Conservation (phyloP, 2,329 filamentous ascomycete species). For the Colletotrichum horii region DNA sequence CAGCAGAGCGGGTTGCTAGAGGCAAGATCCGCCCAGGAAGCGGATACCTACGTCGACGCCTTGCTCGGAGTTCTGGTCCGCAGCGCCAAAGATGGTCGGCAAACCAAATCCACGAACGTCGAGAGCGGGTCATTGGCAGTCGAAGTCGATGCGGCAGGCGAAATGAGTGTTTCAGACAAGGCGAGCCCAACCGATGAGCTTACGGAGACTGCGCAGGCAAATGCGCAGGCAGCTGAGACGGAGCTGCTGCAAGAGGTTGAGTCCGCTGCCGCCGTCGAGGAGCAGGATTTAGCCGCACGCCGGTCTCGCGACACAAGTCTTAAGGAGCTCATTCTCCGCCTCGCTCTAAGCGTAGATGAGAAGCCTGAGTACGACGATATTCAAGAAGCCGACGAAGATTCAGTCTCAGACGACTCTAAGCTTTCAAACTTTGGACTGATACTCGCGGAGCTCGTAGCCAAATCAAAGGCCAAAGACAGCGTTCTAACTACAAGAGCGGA, state of each 20-base stretch:
- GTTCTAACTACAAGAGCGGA: not conserved
- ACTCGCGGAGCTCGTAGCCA: conserved; percentile 51
- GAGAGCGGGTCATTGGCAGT: not conserved
- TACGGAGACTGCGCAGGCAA: not conserved
- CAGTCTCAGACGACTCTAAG: conserved; percentile 37
- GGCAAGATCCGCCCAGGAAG: conserved; percentile 49
- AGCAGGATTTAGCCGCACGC: not conserved
- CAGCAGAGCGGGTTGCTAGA: conserved; percentile 58
- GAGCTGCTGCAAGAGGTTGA: not conserved
- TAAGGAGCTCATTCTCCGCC: conserved; percentile 57
- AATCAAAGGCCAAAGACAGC: not conserved
- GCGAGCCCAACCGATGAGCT: not conserved
- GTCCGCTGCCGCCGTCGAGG: not conserved
- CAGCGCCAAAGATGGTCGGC: conserved; percentile 17
- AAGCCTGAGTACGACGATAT: conserved; percentile 23
- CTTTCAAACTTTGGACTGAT: conserved; percentile 57
- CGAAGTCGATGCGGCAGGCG: not conserved
- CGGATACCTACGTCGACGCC: conserved; percentile 52
- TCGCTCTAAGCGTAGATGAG: conserved; percentile 52
- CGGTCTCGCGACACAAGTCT: conserved; percentile 28
- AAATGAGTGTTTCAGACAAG: not conserved
- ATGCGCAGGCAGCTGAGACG: not conserved
- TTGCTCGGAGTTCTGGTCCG: conserved; percentile 54
- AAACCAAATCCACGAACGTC: not conserved
- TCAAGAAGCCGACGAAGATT: conserved; percentile 27